phyloP scores from a whole-genome alignment of 768 basidiomycete species.

The Termitomyces sp. region DNA sequence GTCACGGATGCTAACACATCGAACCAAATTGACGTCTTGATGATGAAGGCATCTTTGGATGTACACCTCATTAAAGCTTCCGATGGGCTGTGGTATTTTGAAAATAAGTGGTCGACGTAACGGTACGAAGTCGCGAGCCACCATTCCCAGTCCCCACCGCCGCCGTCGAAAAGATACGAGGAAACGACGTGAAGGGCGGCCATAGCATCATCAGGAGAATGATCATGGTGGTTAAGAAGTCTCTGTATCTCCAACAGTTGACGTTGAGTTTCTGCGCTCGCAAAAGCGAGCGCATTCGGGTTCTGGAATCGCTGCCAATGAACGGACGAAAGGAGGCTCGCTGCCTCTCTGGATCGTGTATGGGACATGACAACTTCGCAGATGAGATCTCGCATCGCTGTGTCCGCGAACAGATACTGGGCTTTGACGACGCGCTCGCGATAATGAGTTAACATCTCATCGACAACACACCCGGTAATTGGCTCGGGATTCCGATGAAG shows the following conservation, averaged over 20 bases:
- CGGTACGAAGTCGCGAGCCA: slow-evolving; percentile 59
- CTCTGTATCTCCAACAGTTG: slow-evolving; percentile 21
- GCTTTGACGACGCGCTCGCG: slow-evolving; percentile 55
- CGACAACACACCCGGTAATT: slow-evolving; percentile 17
- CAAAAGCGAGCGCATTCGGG: slow-evolving; percentile 18
- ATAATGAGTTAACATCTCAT: slow-evolving; percentile 39
- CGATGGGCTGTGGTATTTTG: slow-evolving; percentile 29
- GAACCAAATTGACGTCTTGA: slow-evolving; percentile 85
- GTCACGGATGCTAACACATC: slow-evolving; percentile 78
- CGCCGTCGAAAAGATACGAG: slow-evolving; percentile 72
- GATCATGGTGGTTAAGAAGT: slow-evolving; percentile 16
- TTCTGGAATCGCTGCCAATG: slow-evolving; percentile 30
- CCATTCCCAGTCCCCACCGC: slow-evolving; percentile 59
- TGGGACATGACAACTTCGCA: slow-evolving; percentile 42
- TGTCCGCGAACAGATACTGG: slow-evolving; percentile 67
- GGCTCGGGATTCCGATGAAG: slow-evolving; percentile 11
- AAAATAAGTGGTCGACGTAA: slow-evolving; percentile 48
- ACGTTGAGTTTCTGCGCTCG: slow-evolving; percentile 15
- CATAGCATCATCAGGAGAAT: slow-evolving; percentile 67
- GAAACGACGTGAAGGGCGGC: slow-evolving; percentile 74
- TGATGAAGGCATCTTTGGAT: slow-evolving; percentile 61
- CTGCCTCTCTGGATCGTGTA: slow-evolving; percentile 48
- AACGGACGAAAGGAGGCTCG: slow-evolving; percentile 56
- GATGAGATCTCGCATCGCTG: slow-evolving; percentile 39
- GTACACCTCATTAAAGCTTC: slow-evolving; percentile 38